Evolutionary conservation across 1,284 basidiomycete species (phyloP), one percentile per base, ranked within the genome.

Genomic region (Ustilago shanxiensis): DNA sequence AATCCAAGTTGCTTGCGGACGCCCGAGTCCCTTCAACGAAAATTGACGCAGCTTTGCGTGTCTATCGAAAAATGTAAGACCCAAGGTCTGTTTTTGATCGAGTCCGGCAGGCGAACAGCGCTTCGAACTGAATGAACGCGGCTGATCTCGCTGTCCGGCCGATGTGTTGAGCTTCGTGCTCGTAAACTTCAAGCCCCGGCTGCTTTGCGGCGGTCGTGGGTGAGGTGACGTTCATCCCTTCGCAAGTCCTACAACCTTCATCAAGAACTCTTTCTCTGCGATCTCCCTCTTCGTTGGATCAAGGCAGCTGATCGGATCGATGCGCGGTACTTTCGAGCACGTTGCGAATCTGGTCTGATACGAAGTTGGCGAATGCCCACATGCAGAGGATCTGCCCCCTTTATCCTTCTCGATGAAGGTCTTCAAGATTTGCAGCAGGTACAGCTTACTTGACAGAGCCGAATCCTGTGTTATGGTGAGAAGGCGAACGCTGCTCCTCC

Each of bases 361-460:
- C 55, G 57, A 64, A 39, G 50, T 58, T 16, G 16, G 47, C 52
- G 66, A 66, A 74, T 74, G 72, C 72, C 35, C 64, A 53, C 52
- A 52, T 63, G 44, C 56, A 60, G 62, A 55, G 44, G 57, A 44
- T 26, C n/a, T 39, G 41, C 14, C 5, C 26, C 47, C 8, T 20
- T 8, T 20, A 33, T 45, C 29, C 22, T 50, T 50, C 52, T 66
- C 24, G 63, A 51, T 72, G 60, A 52, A 66, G 41, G 28, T 66
- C 44, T 29, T 49, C 41, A 61, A 60, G 57, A 50, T 35, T 64
- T 56, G 70, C 65, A 61, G 68, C 73, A 68, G 68, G 65, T 68
- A 76, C 65, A 35, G 64, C 65, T 58, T 55, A 62, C 73, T 60
- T 76, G 73, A 49, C 59, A 76, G 60, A 58, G 68, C 67, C 61